Conservation (phyloP, 1,284 basidiomycete genomes). For the Cutaneotrichosporon sp. region DNA sequence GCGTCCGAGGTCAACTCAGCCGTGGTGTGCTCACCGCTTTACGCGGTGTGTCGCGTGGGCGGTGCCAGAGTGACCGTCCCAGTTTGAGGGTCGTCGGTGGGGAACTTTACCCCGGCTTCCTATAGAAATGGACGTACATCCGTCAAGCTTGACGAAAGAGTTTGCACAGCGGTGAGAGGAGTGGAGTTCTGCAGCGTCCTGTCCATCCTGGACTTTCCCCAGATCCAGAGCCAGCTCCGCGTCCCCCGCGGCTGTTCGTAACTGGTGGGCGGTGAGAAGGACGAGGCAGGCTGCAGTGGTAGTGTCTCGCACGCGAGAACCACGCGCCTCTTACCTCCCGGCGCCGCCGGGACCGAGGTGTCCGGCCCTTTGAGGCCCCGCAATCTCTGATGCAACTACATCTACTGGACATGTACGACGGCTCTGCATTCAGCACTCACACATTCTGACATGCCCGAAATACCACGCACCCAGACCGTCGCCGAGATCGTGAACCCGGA, state of each 20-base stretch:
- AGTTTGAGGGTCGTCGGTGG: constrained; percentile 49
- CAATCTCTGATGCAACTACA: background rate
- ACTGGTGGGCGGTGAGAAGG: no score
- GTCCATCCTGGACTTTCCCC: background rate
- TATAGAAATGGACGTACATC: constrained; percentile 48
- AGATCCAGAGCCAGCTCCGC: no score
- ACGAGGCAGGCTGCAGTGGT: background rate
- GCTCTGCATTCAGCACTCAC: background rate
- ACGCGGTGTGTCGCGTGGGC: background rate
- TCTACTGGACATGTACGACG: no score
- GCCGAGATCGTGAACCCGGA: constrained; percentile 2
- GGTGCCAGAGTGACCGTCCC: constrained; percentile 35
- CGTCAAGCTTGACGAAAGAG: background rate
- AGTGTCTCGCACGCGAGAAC: background rate
- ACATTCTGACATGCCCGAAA: constrained; percentile 1
- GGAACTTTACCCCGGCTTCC: constrained; percentile 37
- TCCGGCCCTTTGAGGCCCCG: background rate
- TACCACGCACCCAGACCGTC: constrained; percentile 5
- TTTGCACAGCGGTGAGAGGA: no score
- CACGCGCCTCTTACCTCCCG: no score
- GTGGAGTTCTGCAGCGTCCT: background rate
- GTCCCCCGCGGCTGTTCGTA: no score
- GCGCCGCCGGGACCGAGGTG: background rate
- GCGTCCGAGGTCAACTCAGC: background rate
- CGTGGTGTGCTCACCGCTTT: background rate